Percentiles rank a stretch among this genome's conserved stretches.
phyloP scores from a whole-genome alignment of 2,329 filamentous ascomycete genomes.

The Blastomyces percursus region DNA sequence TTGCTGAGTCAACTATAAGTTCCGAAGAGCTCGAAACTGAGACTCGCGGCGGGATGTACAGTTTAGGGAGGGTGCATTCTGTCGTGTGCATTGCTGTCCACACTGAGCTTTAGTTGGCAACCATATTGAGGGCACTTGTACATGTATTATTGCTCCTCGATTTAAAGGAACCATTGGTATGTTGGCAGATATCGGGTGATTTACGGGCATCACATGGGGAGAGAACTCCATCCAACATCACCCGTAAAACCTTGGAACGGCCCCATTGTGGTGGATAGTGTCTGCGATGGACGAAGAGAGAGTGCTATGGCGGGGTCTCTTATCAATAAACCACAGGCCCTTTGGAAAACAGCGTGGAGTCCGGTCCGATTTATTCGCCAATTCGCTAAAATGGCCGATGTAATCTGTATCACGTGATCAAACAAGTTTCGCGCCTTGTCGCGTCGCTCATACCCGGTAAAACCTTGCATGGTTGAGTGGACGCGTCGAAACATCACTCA shows the following conservation, averaged over 20 bases:
- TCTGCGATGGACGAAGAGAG: background rate
- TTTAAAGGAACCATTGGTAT: background rate
- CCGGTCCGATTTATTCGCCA: background rate
- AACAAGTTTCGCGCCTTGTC: background rate
- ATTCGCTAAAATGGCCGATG: background rate
- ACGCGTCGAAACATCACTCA: background rate
- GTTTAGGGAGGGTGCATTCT: too few relatives aligned
- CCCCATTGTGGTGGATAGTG: background rate
- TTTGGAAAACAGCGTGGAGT: background rate
- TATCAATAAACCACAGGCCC: too few relatives aligned
- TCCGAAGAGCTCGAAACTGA: background rate
- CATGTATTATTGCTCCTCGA: background rate
- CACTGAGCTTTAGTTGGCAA: background rate
- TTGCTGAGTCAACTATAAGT: background rate
- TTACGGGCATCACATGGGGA: background rate
- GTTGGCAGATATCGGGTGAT: background rate
- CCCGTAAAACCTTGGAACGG: background rate
- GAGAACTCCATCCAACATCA: background rate
- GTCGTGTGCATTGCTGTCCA: too few relatives aligned
- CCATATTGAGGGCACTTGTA: background rate
- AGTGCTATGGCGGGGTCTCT: background rate
- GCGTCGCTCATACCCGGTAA: background rate
- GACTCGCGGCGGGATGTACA: background rate
- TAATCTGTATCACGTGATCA: background rate
- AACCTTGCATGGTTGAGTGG: background rate